phyloP scores from a whole-genome alignment of 108 stramenopile species.

The Pseudonitzschia multiseries region DNA sequence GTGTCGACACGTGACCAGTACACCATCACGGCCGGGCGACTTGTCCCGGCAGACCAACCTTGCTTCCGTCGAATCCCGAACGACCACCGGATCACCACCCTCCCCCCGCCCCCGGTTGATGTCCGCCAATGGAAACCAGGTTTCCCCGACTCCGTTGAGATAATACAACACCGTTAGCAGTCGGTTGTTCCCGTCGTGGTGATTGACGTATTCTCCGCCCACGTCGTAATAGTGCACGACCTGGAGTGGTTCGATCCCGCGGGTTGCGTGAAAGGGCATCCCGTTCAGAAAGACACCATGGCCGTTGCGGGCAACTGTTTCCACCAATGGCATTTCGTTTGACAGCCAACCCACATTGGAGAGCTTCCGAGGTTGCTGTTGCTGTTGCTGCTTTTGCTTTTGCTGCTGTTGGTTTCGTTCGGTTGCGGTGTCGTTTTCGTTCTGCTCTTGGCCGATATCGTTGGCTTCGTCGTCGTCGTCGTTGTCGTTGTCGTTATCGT shows the following conservation, averaged over 20 bases:
- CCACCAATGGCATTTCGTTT: neutral
- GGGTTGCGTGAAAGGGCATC: constrained; percentile 6
- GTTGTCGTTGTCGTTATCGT: neutral
- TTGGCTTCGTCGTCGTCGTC: no score
- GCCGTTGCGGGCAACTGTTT: neutral
- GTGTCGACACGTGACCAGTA: neutral
- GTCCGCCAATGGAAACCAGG: constrained; percentile 68
- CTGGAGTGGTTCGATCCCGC: neutral
- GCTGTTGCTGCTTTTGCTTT: neutral
- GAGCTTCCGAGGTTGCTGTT: neutral
- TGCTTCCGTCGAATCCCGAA: constrained; percentile 4
- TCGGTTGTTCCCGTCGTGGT: constrained; percentile 49
- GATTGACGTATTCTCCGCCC: constrained; percentile 52
- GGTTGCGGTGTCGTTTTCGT: no score
- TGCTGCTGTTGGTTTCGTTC: no score
- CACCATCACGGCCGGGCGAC: constrained; percentile 1
- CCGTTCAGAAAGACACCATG: constrained; percentile 5
- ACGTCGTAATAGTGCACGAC: constrained; percentile 33
- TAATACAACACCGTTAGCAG: constrained; percentile 60
- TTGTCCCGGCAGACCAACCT: neutral
- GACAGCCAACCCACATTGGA: neutral
- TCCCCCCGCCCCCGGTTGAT: no score
- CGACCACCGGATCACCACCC: no score
- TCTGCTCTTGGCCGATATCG: no score
- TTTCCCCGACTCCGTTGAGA: constrained; percentile 64